Conservation (phyloP, 805 yeast species). For the Zygosaccharomyces gambellarensis region DNA sequence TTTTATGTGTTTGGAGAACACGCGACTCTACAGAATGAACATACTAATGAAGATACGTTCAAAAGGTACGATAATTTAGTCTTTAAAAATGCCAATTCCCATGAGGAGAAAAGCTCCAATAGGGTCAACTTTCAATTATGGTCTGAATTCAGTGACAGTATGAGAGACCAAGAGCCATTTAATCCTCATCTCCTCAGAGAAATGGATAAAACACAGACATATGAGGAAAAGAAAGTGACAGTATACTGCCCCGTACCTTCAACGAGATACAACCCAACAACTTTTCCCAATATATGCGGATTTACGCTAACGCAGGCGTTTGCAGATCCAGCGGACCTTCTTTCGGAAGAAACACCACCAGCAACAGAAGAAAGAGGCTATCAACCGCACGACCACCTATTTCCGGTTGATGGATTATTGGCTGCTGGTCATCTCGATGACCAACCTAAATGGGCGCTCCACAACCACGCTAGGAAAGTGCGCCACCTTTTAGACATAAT, state of each 20-base stretch:
- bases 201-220: neutral
- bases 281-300: neutral
- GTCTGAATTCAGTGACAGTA: neutral
- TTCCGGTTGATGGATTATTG: slow-evolving; percentile 1
- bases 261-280: neutral
- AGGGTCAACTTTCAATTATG: neutral
- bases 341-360: neutral
- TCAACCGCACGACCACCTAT: neutral
- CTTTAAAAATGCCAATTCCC: slow-evolving; percentile 3
- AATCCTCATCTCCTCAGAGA: neutral
- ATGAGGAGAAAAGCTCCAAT: neutral
- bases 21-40: neutral
- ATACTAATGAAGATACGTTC: slow-evolving; percentile 5
- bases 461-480: slow-evolving; percentile 19
- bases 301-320: slow-evolving; percentile 2
- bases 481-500: slow-evolving; percentile 11
- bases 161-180: neutral
- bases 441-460: slow-evolving; percentile 18
- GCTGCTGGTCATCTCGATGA: slow-evolving; percentile 5
- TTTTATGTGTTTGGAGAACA: slow-evolving; percentile 2
- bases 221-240: neutral
- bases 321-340: neutral
- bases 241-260: neutral
- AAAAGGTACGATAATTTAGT: slow-evolving; percentile 13
- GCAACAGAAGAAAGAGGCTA: neutral